Evolutionary conservation across 306 rosid species (phyloP).

Genomic region (Cucurbita pepo): DNA sequence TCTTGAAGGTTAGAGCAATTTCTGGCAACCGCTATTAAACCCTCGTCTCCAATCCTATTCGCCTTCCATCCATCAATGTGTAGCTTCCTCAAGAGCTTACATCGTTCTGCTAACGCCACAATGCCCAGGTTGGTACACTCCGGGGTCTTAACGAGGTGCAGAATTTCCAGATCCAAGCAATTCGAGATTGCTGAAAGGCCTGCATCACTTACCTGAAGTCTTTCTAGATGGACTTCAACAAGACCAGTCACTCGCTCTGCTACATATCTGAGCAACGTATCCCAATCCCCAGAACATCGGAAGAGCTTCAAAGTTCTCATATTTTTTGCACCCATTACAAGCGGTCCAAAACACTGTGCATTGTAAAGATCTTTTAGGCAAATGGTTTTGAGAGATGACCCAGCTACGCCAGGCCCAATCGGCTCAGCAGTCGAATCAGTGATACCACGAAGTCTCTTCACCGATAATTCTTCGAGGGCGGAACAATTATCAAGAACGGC

Average conservation of each 20-base stretch:
- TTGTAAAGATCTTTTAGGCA: constrained; percentile 81
- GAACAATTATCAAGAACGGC: constrained; percentile 67
- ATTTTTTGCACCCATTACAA: constrained; percentile 65
- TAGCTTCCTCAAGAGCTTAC: constrained; percentile 77
- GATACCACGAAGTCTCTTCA: constrained; percentile 78
- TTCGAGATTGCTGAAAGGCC: constrained; percentile 66
- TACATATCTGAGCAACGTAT: constrained; percentile 39
- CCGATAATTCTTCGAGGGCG: constrained; percentile 68
- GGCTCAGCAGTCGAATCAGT: constrained; percentile 49
- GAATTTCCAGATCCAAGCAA: constrained; percentile 59
- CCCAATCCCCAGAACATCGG: constrained; percentile 96
- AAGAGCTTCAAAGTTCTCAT: constrained; percentile 68
- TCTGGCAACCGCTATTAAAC: constrained; percentile 65
- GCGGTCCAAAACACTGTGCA: constrained; percentile 85
- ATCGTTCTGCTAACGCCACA: constrained; percentile 51
- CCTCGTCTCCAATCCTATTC: constrained; percentile 75
- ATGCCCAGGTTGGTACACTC: constrained; percentile 82
- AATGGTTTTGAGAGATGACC: constrained; percentile 39
- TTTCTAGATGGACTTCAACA: constrained; percentile 77
- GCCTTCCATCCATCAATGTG: constrained; percentile 96
- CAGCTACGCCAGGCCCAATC: constrained; percentile 71
- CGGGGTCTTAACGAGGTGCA: constrained; percentile 84
- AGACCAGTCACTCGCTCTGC: constrained; percentile 29
- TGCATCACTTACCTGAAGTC: constrained; percentile 65
- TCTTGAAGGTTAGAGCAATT: constrained; percentile 74